Evolutionary conservation across 83 land plant genomes (phyloP), one percentile per base, ranked within the genome.

Genomic region (Diphasiastrum complanatum): DNA sequence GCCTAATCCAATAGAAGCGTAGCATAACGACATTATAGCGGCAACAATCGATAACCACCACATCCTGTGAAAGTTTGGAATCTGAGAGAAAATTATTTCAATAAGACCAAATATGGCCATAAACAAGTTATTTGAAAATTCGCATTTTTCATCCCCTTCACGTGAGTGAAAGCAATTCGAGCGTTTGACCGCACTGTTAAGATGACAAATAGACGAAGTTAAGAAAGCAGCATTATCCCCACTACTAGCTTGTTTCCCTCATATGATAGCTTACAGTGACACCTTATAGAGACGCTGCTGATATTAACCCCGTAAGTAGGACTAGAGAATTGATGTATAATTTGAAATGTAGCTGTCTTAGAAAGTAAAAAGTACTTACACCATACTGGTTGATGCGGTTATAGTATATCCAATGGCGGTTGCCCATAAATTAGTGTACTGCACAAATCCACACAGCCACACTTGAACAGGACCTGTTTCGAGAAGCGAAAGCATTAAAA

Each of bases 321-420:
- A n/a, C n/a, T n/a, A n/a, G n/a, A n/a, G n/a, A n/a, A n/a, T n/a
- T n/a, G n/a, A n/a, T n/a, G n/a, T n/a, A n/a, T n/a, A n/a, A n/a
- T n/a, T n/a, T n/a, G n/a, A n/a, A n/a, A n/a, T n/a, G n/a, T n/a
- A n/a, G n/a, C n/a, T n/a, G n/a, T 47, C 51, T 18, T 47, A 47
- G 51, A 5, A 24, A 47, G 16, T 24, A 25, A 27, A 11, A 16
- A 51, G 50, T n/a, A 57, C 61, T 35, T 57, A 57, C 61, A 36
- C 54, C 61, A 57, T 57, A 24, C 54, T 57, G 18, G 18, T 33
- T 2, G 61, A 36, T 16, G 54, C 61, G 34, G 61, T 57, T 47
- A 57, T 57, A 14, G 61, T 57, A 48, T 57, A 57, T 2, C 61
- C 61, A 33, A 57, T 36, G 18, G 54, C 45, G 19, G 61, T 36